Evolutionary conservation across 106 monocot species (phyloP).

Genomic region (Dioscorea zingiberensis): DNA sequence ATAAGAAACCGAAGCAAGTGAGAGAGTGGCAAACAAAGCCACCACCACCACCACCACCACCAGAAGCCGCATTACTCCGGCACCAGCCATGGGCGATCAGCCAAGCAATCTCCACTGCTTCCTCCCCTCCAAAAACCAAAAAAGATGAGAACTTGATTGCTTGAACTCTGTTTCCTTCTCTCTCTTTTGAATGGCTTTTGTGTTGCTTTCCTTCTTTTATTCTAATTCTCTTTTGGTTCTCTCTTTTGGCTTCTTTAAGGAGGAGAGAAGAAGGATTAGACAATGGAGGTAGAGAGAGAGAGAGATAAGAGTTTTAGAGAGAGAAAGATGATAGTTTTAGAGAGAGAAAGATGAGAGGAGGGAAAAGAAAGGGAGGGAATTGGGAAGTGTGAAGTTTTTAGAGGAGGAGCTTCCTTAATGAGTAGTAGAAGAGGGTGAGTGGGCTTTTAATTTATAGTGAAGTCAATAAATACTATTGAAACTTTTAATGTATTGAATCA

Average conservation of each 20-base stretch:
- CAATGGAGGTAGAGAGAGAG: background rate
- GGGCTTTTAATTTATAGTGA: background rate
- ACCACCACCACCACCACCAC: background rate
- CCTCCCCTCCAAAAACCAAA: background rate
- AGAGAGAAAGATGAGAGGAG: too few relatives aligned
- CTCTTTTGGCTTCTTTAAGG: background rate
- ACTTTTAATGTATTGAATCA: too few relatives aligned
- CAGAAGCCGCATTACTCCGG: too few relatives aligned
- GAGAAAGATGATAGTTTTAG: too few relatives aligned
- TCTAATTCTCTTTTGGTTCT: background rate
- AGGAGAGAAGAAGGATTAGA: too few relatives aligned
- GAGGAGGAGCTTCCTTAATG: background rate
- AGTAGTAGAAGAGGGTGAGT: background rate
- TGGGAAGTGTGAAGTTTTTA: background rate
- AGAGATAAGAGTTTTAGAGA: background rate
- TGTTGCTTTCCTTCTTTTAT: conserved; percentile 1
- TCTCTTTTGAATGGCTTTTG: too few relatives aligned
- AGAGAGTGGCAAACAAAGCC: background rate
- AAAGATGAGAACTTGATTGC: too few relatives aligned
- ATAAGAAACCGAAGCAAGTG: conserved; percentile 1
- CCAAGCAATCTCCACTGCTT: background rate
- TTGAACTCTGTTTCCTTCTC: too few relatives aligned
- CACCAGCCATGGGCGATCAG: too few relatives aligned
- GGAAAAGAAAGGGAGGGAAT: background rate
- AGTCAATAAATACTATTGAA: too few relatives aligned